Evolutionary conservation across 1,284 basidiomycete genomes (phyloP), one percentile per base, ranked within the genome.

Genomic region (Austroboletus novae-zelandiae): DNA sequence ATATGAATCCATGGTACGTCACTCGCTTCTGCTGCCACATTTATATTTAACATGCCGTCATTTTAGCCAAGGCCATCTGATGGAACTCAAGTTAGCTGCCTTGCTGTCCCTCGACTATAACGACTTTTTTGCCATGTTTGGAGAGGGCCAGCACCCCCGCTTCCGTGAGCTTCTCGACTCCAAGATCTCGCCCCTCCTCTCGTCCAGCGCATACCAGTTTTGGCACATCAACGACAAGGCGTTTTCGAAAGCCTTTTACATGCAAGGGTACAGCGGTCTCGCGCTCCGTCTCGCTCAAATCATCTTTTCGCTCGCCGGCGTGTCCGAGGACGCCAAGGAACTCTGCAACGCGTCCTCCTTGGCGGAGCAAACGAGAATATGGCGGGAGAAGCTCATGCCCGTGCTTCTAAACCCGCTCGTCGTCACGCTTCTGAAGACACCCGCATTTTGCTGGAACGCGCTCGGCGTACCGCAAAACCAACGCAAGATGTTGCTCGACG

Each of bases 401-500:
- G 79, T 88, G 23, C 65, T 92, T 31, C 72, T 91, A 50, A 87
- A 88, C 64, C 79, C 79, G 27, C 61, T 83, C 27, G 80, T 91
- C 54, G 77, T 85, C 55, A 72, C 77, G 5, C 72, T 90, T 56
- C 70, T 90, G 43, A 80, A 77, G 50, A 83, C 74, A 46, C 82
- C 81, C 13, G 64, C 79, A 37, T 91, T 93, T 68, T 83, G 87
- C 54, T 93, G 90, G 90, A 90, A 90, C 60, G 88, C 89, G 0
- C 73, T 92, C 14, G 89, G 89, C 31, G 88, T 92, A 2, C 89
- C 89, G 3, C 73, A 77, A 59, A 89, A 89, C 65, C 89, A 92
- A 71, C 78, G 84, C 62, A 75, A 79, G 60, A 84, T 83, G 72
- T 76, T 90, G 64, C 65, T 86, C 40, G 60, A 81, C 29, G 88